Base-by-base conservation (phyloP, 1,284 basidiomycete species). In the Moesziomyces globuligerus region DNA sequence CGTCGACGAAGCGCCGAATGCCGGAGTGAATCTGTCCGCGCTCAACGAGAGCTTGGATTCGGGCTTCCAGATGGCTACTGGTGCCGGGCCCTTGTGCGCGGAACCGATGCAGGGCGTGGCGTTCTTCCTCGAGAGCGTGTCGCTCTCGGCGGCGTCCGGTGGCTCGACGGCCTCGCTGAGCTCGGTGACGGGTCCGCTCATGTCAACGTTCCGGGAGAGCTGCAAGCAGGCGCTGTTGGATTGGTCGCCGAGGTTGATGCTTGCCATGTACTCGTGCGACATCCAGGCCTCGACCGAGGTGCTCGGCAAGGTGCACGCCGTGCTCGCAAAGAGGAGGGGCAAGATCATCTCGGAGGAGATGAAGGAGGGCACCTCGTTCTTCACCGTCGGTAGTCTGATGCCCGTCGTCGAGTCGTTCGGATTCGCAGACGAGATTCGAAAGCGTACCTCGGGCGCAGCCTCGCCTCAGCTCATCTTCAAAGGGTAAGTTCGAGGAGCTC, bases 181-280 rank as follows among this genome's bases (percentile, higher is more conserved):
- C 3, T 93, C 95, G 78, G 88, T 93, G 32, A 90, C 90, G 4
- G 95, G 91, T 28, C 93, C 92, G 8, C 85, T 97, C 48, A 94
- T 97, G 76, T 92, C 95, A 17, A 87, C 89, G 7, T 89, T 94
- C 40, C 88, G 91, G 79, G 96, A 98, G 78, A 90, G 91, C 0
- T 98, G 93, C 80, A 87, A 91, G 58, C 89, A 89, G 67, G 94
- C 91, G 0, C 83, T 99, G 66, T 85, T 98, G 43, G 96, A 98
- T 83, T 99, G 96, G 96, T 96, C 93, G 8, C 96, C 96, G 17
- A 87, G 96, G 39, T 87, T 98, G 72, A 93, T 96, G 89, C 86
- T 98, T 53, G 96, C 96, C 1, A 98, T 98, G 93, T 99, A 99
- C 84, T 90, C 91, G 7, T 99, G 96, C 84, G 94, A 98, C 81